Conservation (phyloP, 441 rosid species). For the Syzygium syzygioides region DNA sequence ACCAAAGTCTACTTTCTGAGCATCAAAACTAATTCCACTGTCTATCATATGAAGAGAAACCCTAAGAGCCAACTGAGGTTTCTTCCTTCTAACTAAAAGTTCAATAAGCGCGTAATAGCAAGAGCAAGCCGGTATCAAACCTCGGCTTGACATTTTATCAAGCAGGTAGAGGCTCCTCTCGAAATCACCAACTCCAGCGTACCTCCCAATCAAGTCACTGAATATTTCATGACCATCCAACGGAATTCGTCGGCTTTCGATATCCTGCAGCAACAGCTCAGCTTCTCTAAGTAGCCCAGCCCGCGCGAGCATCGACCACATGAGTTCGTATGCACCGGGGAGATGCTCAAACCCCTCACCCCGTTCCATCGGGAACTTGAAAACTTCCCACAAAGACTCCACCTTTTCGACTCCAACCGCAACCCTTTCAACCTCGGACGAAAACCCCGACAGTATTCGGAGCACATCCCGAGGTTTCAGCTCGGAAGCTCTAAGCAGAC, state of each 20-base stretch:
- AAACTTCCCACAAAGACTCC: conserved; percentile 55
- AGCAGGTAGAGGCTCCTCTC: conserved; percentile 50
- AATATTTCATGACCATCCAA: conserved; percentile 30
- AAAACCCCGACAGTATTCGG: conserved; percentile 46
- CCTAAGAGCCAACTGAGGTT: conserved; percentile 37
- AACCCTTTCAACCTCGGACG: conserved; percentile 33
- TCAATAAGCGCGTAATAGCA: conserved; percentile 42
- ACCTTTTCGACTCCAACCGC: conserved; percentile 37
- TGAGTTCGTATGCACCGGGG: conserved; percentile 40
- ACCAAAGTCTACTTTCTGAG: conserved; percentile 24
- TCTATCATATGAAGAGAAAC: conserved; percentile 52
- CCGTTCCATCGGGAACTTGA: conserved; percentile 40
- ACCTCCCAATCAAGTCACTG: conserved; percentile 46
- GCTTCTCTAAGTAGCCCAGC: conserved; percentile 55
- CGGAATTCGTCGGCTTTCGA: conserved; percentile 36
- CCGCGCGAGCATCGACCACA: conserved; percentile 52
- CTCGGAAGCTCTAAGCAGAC: conserved; percentile 32
- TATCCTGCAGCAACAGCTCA: conserved; percentile 46
- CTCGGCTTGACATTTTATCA: conserved; percentile 37
- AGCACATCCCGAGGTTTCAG: conserved; percentile 59
- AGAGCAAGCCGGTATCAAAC: conserved; percentile 31
- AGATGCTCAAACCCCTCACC: conserved; percentile 50
- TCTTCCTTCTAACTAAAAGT: conserved; percentile 39
- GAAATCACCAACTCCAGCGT: conserved; percentile 32
- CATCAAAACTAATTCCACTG: conserved; percentile 12